A percentile compares a stretch with the other conserved stretches of the same genome.
These are phyloP conservation scores for Candida vartiovaarae DNA, from an alignment of 805 yeast species.

Conservation along the genomic window DNA sequence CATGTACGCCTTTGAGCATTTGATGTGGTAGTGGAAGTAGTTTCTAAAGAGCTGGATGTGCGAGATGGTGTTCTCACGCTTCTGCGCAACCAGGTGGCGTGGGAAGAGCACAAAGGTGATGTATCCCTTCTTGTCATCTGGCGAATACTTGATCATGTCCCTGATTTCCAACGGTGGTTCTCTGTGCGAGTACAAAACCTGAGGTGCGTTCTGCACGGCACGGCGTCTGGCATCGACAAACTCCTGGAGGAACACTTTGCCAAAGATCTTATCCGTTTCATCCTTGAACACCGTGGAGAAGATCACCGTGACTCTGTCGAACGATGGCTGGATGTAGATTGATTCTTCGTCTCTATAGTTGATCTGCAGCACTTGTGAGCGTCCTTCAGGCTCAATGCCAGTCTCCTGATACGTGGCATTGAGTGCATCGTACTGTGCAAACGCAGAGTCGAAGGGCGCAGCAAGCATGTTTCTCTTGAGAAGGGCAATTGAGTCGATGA, in stretches of 20 bases:
- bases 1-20: conserved; percentile 96
- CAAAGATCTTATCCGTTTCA: conserved; percentile 90
- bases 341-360: conserved; percentile 92
- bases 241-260: conserved; percentile 85
- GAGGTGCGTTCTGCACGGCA: conserved; percentile 97
- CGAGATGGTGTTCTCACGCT: conserved; percentile 80
- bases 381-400: conserved; percentile 20
- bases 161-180: conserved; percentile 91
- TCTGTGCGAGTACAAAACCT: conserved; percentile 81
- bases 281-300: conserved; percentile 93
- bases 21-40: conserved; percentile 97
- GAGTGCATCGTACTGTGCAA: conserved; percentile 67
- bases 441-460: conserved; percentile 88
- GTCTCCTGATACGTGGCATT: conserved; percentile 24
- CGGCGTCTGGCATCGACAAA: conserved; percentile 94
- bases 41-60: conserved; percentile 91
- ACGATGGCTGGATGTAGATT: conserved; percentile 83
- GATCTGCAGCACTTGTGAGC: conserved; percentile 30
- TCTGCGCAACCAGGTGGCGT: conserved; percentile 60
- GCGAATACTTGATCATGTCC: conserved; percentile 30
- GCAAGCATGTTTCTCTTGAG: conserved; percentile 85
- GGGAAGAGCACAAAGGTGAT: conserved; percentile 75
- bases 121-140: conserved; percentile 43
- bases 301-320: conserved; percentile 94
- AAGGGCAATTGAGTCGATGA: conserved; percentile 61